Conservation (phyloP, 495 filamentous ascomycete genomes). For the Astrothelium macrocarpum region DNA sequence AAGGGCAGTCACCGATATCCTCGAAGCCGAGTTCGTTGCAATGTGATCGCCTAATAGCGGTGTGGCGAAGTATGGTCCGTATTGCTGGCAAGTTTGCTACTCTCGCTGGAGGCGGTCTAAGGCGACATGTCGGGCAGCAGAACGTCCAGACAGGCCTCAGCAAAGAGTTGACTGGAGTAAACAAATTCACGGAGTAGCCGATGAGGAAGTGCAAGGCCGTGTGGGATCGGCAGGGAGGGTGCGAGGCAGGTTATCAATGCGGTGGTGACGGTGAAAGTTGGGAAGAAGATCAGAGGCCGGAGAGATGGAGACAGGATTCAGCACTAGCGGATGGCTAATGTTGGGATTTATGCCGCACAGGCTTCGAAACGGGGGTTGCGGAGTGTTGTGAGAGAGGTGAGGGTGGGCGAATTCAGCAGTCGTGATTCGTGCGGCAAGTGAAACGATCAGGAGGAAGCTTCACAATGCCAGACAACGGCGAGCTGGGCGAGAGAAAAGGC, state of each 20-base stretch:
- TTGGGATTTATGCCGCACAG: not conserved
- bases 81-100: not conserved
- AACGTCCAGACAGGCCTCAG: not conserved
- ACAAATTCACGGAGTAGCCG: not conserved
- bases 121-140: not conserved
- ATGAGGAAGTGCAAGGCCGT: not conserved
- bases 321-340: not conserved
- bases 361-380: not conserved
- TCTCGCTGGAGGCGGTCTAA: not conserved
- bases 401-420: not conserved
- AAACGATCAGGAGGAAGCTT: constrained; percentile 2
- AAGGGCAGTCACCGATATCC: not conserved
- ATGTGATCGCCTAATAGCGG: not conserved
- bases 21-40: not conserved
- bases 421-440: constrained; percentile 3
- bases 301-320: not conserved
- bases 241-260: not conserved
- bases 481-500: constrained; percentile 3
- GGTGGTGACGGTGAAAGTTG: not conserved
- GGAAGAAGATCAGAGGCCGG: not conserved
- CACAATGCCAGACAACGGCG: constrained; percentile 2
- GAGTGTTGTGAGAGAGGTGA: not conserved
- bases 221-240: not conserved
- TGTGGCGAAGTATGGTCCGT: not conserved
- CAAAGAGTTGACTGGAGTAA: constrained; percentile 3